Evolutionary conservation across 176 grass and related monocot genomes (phyloP), one percentile per base, ranked within the genome.

Genomic region (Musa acuminata): DNA sequence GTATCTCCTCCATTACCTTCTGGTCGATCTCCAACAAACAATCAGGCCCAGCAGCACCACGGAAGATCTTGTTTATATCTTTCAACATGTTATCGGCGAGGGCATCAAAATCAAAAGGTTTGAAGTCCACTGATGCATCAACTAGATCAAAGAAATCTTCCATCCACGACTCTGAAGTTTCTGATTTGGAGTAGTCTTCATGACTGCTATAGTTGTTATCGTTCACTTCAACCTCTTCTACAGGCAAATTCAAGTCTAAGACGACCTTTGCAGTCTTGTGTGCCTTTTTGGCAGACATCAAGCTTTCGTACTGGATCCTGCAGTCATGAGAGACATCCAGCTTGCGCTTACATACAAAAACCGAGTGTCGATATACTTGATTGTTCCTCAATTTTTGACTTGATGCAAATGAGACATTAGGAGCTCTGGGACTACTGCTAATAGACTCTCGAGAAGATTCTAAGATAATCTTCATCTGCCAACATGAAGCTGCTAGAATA

Each of bases 181-280:
- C 79, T 20, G 75, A 79, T 1, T 16, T 81, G 0, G 75, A 91
- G 55, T 68, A 71, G 13, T 82, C 80, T 0, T 86, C 59, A 78
- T 65, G 71, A 78, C 90, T 63, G 69, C 67, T 69, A 0, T 48
- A 74, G 19, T 87, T 73, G 22, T 70, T 50, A 70, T 79, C 81
- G 9, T 78, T 70, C 2, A 59, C 20, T 66, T 85, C 88, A 0
- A 53, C 74, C 57, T 91, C 86, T 2, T 84, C 84, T 1, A 87
- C 82, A 8, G 95, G 83, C 43, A 94, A 78, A 77, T 99, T 99
- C 80, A 99, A 72, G 79, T 99, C 88, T 17, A 99, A 88, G 4
- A 80, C 58, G 23, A 77, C 48, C 27, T 87, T 78, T 19, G 84
- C 84, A n/a, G 65, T 68, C 65, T 78, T 85, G 75, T 87, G 22